phyloP scores from a whole-genome alignment of 1,284 basidiomycete genomes.

The Apiotrichum sp. region DNA sequence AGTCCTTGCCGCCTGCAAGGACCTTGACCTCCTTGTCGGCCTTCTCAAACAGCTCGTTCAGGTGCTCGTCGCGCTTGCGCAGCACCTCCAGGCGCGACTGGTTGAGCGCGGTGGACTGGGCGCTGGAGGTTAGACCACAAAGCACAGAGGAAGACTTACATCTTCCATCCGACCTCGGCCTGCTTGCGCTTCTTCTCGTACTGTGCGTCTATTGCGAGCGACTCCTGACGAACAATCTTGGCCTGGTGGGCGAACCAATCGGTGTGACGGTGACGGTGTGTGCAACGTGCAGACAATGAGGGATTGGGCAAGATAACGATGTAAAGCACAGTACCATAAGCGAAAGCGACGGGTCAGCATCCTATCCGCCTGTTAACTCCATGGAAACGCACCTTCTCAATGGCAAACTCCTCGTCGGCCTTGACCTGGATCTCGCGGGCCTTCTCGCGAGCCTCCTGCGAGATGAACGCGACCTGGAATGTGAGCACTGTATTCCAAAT shows the following conservation, averaged over 20 bases:
- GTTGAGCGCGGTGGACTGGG: conserved; percentile 94
- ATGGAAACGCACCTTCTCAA: conserved; percentile 68
- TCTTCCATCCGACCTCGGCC: conserved; percentile 87
- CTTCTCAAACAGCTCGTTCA: conserved; percentile 79
- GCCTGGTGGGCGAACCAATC: conserved; percentile 54
- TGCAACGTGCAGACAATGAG: background rate
- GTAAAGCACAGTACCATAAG: background rate
- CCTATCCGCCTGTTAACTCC: background rate
- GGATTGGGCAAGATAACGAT: too few relatives aligned
- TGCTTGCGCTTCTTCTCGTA: conserved; percentile 93
- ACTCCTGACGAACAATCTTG: conserved; percentile 90
- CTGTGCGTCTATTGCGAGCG: conserved; percentile 80
- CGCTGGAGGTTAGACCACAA: conserved; percentile 51
- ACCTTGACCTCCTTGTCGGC: conserved; percentile 61
- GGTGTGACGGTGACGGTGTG: too few relatives aligned
- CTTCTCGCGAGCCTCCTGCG: conserved; percentile 92
- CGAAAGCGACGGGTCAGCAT: background rate
- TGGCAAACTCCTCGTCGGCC: conserved; percentile 94
- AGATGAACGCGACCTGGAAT: conserved; percentile 86
- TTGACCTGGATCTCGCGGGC: conserved; percentile 94
- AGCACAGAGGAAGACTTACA: conserved; percentile 54
- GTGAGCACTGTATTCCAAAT: background rate
- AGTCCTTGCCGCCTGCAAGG: conserved; percentile 65
- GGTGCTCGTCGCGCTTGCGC: conserved; percentile 83
- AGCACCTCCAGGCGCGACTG: conserved; percentile 87